phyloP scores from a whole-genome alignment of 768 basidiomycete genomes.

The Fomitopsis pulvina region DNA sequence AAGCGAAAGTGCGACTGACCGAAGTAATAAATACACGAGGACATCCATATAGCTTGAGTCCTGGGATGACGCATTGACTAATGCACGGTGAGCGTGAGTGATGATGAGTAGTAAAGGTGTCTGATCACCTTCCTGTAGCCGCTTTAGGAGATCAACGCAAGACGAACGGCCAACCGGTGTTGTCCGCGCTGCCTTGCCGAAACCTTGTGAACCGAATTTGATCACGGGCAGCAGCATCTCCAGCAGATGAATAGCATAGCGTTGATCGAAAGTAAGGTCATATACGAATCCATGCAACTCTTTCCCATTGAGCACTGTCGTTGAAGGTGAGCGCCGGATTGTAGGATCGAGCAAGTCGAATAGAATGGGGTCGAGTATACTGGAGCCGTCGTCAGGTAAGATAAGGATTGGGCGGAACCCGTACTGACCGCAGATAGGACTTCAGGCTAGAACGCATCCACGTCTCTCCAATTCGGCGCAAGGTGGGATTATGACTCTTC shows the following conservation, averaged over 20 bases:
- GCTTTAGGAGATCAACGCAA: slow-evolving; percentile 52
- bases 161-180: slow-evolving; percentile 59
- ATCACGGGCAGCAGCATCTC: slow-evolving; percentile 73
- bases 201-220: slow-evolving; percentile 86
- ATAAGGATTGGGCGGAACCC: not conserved
- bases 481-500: slow-evolving; percentile 63
- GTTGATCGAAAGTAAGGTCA: slow-evolving; percentile 71
- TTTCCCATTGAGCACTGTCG: slow-evolving; percentile 51
- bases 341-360: slow-evolving; percentile 69
- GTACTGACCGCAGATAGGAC: slow-evolving; percentile 76
- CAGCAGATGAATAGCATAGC: slow-evolving; percentile 63
- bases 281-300: slow-evolving; percentile 66
- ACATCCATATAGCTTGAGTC: slow-evolving; percentile 74
- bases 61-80: slow-evolving; percentile 11
- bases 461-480: slow-evolving; percentile 81
- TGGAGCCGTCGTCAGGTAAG: slow-evolving; percentile 24
- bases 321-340: slow-evolving; percentile 45
- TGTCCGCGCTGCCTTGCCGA: slow-evolving; percentile 66
- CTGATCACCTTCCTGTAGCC: slow-evolving; percentile 54
- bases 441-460: slow-evolving; percentile 96
- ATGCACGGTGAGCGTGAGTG: not conserved
- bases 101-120: not conserved
- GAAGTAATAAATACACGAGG: slow-evolving; percentile 63
- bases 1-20: slow-evolving; percentile 36
- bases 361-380: slow-evolving; percentile 86